Conservation (phyloP, 2,329 filamentous ascomycete species). For the Pezicula carpinea region DNA sequence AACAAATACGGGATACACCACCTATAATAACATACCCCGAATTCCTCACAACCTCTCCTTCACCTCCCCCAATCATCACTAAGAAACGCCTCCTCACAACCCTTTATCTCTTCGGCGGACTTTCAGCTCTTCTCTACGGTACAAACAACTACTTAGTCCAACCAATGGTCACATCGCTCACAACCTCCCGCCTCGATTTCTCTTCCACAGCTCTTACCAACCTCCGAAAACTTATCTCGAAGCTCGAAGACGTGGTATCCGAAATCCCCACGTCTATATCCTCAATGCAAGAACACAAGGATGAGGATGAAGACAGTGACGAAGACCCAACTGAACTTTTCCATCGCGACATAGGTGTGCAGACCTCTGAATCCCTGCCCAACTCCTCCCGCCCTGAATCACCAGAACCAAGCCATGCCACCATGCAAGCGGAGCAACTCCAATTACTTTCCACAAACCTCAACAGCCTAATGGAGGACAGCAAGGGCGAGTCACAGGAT, state of each 20-base stretch:
- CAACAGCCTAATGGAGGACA: constrained; percentile 45
- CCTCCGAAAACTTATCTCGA: constrained; percentile 44
- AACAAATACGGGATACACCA: constrained; percentile 11
- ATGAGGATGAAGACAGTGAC: constrained; percentile 35
- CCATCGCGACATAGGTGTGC: constrained; percentile 75
- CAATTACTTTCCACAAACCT: constrained; percentile 40
- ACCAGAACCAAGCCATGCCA: constrained; percentile 34
- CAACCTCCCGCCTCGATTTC: constrained; percentile 47
- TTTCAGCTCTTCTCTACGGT: constrained; percentile 65
- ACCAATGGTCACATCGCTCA: constrained; percentile 50
- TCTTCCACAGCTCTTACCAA: constrained; percentile 42
- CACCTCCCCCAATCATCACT: constrained; percentile 59
- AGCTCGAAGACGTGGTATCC: constrained; percentile 54
- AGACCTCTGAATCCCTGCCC: constrained; percentile 57
- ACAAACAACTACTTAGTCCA: constrained; percentile 63
- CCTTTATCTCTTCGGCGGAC: constrained; percentile 51
- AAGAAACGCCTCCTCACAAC: constrained; percentile 53
- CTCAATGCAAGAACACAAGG: constrained; percentile 18
- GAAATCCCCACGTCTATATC: constrained; percentile 42
- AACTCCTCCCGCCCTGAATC: constrained; percentile 16
- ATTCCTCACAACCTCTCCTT: constrained; percentile 54
- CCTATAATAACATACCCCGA: constrained; percentile 69
- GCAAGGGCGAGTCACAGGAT: constrained; percentile 15
- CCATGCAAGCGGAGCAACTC: constrained; percentile 14
- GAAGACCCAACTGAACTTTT: constrained; percentile 74